Evolutionary conservation across 1,139 yeast genomes (phyloP).

Genomic region (Kodamaea alishanica): DNA sequence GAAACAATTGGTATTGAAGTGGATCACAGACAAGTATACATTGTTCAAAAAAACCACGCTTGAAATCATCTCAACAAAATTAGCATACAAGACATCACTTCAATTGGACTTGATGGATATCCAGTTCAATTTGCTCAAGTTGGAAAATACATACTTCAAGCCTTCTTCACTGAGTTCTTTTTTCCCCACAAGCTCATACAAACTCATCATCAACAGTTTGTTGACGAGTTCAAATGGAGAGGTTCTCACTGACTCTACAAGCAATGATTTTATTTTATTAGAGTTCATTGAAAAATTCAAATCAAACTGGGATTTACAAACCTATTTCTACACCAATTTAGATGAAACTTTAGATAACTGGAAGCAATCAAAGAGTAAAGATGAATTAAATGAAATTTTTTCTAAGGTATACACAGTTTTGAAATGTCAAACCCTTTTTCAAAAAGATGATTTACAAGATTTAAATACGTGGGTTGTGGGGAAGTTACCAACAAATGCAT

Average conservation of each 20-base stretch:
- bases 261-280: constrained; percentile 51
- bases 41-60: constrained; percentile 48
- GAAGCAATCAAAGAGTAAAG: constrained; percentile 17
- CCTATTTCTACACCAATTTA: constrained; percentile 51
- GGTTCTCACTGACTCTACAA: constrained; percentile 43
- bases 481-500: constrained; percentile 52
- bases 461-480: constrained; percentile 28
- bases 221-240: constrained; percentile 39
- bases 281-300: constrained; percentile 58
- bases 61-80: constrained; percentile 32
- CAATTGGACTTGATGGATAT: constrained; percentile 65
- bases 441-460: constrained; percentile 29
- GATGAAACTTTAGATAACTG: constrained; percentile 20
- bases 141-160: constrained; percentile 55
- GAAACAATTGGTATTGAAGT: constrained; percentile 46
- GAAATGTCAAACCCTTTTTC: constrained; percentile 25
- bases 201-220: constrained; percentile 43
- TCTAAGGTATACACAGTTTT: constrained; percentile 40
- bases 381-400: constrained; percentile 25
- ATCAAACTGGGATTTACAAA: constrained; percentile 63
- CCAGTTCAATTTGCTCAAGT: constrained; percentile 55
- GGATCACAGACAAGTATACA: constrained; percentile 63
- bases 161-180: constrained; percentile 47
- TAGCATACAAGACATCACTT: constrained; percentile 39
- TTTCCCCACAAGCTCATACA: constrained; percentile 61